A percentile compares a stretch with the other conserved stretches of the same genome.
phyloP scores from a whole-genome alignment of 2,329 filamentous ascomycete species.

The Paracoccidioides brasiliensis region DNA sequence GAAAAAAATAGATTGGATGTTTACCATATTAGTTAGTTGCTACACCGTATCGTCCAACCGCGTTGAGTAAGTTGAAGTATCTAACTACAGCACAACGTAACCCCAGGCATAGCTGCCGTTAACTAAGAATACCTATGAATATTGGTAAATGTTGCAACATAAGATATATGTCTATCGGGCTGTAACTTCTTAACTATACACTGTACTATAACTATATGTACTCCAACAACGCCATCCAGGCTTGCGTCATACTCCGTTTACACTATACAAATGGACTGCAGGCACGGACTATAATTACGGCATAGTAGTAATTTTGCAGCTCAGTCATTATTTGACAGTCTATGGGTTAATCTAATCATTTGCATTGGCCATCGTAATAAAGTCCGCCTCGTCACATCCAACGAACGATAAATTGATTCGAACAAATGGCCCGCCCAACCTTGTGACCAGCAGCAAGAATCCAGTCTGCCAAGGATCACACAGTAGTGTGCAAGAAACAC shows the following conservation, averaged over 20 bases:
- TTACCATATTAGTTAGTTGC: too few species aligned
- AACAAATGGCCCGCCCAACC: constrained; percentile 56
- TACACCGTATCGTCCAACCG: too few species aligned
- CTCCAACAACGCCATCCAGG: not conserved
- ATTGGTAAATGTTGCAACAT: too few species aligned
- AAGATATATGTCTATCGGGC: too few species aligned
- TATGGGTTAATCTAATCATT: constrained; percentile 10
- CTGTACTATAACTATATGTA: too few species aligned
- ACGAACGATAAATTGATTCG: constrained; percentile 38
- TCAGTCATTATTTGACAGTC: not conserved
- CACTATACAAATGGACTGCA: not conserved
- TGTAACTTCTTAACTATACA: too few species aligned
- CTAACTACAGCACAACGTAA: too few species aligned
- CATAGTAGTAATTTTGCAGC: not conserved
- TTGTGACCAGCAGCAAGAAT: constrained; percentile 54
- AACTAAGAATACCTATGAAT: too few species aligned
- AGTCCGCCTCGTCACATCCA: constrained; percentile 13
- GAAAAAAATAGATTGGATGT: too few species aligned
- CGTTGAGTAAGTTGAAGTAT: too few species aligned
- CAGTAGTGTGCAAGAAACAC: constrained; percentile 55
- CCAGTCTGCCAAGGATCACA: constrained; percentile 47
- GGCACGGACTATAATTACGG: not conserved
- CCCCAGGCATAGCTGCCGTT: too few species aligned
- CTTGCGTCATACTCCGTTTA: not conserved
- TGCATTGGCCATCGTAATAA: constrained; percentile 16